Base-by-base conservation (phyloP, 352 stramenopile species). In the Achlya hypogyna region DNA sequence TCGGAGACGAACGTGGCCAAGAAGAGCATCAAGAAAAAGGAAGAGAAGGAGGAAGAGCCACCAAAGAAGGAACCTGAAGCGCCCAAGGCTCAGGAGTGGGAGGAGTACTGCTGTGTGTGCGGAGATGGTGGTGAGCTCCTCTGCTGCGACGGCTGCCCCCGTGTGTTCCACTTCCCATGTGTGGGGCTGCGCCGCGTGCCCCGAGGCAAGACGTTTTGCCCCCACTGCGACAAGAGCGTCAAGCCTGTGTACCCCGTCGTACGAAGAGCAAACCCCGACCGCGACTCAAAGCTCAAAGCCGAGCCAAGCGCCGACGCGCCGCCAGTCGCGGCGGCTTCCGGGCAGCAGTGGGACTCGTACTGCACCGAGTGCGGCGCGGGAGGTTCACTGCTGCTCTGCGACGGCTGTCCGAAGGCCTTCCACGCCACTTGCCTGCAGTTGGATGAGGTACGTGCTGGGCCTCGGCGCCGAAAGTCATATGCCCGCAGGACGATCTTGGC, bases 321-420 rank as follows among this genome's bases (percentile, higher is more conserved):
- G 69, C 66, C 1, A 58, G 72, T 69, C 1, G 45, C 63, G 10
- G 87, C 77, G 65, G 76, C 62, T 40, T 53, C 75, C 1, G 80
- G 87, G 35, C 86, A 95, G 43, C 79, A 91, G 62, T 96, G 87
- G 87, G 84, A 95, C 68, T 78, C 90, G 38, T 84, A 94, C 65
- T 98, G 95, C 71, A 82, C 79, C 53, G 78, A 95, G 0, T 98
- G 95, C 64, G 65, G 70, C 4, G 77, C 87, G 18, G 81, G 80
- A n/a, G 91, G 90, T 2, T 82, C 95, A 60, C 43, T 97, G 20
- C 73, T 97, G 1, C 95, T 85, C 71, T 98, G 95, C 66, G 88
- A 95, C 65, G 87, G 84, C 16, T 98, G 95, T 64, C 93, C 93
- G 2, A 77, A 90, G 45, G 84, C 89, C 6, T 98, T 97, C 74